A percentile compares a stretch with the other conserved stretches of the same genome.
phyloP scores from a whole-genome alignment of 805 yeast species.

The Kuraishia hungarica region DNA sequence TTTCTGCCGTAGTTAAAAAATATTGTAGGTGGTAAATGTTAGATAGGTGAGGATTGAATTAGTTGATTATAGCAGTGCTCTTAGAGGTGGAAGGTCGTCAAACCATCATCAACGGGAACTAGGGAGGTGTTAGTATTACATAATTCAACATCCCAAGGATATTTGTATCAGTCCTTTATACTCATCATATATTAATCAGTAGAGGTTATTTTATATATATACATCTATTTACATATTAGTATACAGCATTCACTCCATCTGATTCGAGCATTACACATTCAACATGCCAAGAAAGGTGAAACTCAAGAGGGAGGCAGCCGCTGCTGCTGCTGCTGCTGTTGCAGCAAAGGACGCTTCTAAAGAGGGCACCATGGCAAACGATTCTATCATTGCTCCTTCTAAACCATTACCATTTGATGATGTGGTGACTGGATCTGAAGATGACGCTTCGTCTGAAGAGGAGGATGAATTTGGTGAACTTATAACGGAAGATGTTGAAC shows the following conservation, averaged over 20 bases:
- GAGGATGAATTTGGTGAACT: slow-evolving; percentile 92
- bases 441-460: slow-evolving; percentile 40
- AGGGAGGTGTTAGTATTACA: neutral
- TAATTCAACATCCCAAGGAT: no score
- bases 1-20: neutral
- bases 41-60: neutral
- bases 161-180: no score
- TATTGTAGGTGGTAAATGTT: neutral
- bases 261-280: neutral
- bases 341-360: neutral
- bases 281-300: neutral
- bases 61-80: no score
- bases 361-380: neutral
- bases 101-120: neutral
- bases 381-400: slow-evolving; percentile 1
- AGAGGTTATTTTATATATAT: no score
- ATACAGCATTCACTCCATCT: no score
- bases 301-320: neutral
- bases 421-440: slow-evolving; percentile 11
- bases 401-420: slow-evolving; percentile 2
- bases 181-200: no score
- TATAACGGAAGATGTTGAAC: slow-evolving; percentile 77
- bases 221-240: no score
- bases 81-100: neutral
- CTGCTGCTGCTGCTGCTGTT: neutral